A percentile compares a stretch with the other conserved stretches of the same genome.
Conservation (phyloP, 2,329 filamentous ascomycete species). For the Xylaria sp. region DNA sequence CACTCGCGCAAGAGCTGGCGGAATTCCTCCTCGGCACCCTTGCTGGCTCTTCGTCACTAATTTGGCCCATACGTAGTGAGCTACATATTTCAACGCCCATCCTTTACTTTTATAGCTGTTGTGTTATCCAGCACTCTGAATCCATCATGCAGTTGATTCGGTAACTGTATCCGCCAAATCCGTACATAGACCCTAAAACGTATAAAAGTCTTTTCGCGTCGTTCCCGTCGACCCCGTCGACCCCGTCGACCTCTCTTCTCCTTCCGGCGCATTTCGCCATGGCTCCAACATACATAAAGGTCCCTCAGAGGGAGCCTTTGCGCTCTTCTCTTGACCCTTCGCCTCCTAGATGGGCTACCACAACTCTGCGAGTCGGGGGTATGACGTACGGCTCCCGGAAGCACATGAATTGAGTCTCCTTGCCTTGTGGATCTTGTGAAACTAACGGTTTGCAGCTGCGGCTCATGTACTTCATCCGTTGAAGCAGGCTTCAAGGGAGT, state of each 20-base stretch:
- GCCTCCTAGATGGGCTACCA: slow-evolving; percentile 81
- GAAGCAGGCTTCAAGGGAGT: slow-evolving; percentile 89
- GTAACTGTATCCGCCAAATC: slow-evolving; percentile 29
- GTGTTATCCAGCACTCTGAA: slow-evolving; percentile 17
- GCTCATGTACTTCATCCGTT: slow-evolving; percentile 94
- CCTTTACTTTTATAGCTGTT: slow-evolving; percentile 10
- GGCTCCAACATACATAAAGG: slow-evolving; percentile 62
- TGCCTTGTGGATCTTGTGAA: background rate
- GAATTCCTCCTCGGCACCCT: slow-evolving; percentile 29
- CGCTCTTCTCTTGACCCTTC: slow-evolving; percentile 49
- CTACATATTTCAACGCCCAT: slow-evolving; percentile 14
- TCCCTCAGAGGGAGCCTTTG: slow-evolving; percentile 55
- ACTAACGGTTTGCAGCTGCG: slow-evolving; percentile 72
- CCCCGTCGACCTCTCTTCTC: background rate
- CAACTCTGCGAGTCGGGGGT: slow-evolving; percentile 88
- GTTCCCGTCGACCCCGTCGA: too few relatives aligned
- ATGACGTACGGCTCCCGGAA: slow-evolving; percentile 67
- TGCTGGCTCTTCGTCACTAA: background rate
- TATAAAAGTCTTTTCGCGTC: slow-evolving; percentile 4
- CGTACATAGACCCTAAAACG: slow-evolving; percentile 19
- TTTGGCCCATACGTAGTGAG: slow-evolving; percentile 9
- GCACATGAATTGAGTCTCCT: slow-evolving; percentile 3
- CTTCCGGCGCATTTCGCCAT: slow-evolving; percentile 50
- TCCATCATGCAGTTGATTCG: slow-evolving; percentile 38
- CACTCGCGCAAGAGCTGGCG: slow-evolving; percentile 38